Base-by-base conservation (phyloP, 2,329 filamentous ascomycete genomes). In the Fusarium xyrophilum region DNA sequence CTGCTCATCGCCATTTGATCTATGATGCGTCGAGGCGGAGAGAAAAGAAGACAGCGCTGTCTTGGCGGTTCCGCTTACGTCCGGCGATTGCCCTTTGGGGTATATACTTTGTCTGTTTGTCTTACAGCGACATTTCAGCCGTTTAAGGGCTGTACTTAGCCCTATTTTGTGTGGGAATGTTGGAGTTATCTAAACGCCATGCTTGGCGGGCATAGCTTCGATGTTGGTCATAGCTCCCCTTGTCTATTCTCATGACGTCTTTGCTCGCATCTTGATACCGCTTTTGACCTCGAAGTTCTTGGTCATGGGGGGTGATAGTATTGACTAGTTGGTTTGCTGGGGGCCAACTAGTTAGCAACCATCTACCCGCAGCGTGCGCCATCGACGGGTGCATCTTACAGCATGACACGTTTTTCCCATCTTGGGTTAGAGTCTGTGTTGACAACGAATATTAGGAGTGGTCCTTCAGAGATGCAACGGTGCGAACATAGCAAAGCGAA, bases 251-350 rank as follows among this genome's bases (percentile, higher is more conserved):
- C 19, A 68, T 68, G 65, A 68, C 65, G 51, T 65, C 23, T 42
- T 58, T 38, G n/a, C 54, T 71, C 67, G 71, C 71, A 30, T 72
- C 59, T 72, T 71, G 65, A 69, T 61, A 56, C 71, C 58, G 12
- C 35, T 69, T 73, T 60, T 13, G 68, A 63, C 30, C n/a, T 23
- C 50, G 48, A 57, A n/a, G 27, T 3, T 15, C 12, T 23, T 38
- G 47, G 60, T 65, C 56, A 63, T 57, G 43, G 63, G 43, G 42
- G 59, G 55, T 35, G 47, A 28, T 12, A 46, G 25, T 15, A n/a
- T n/a, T 6, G 19, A 7, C 27, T 47, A 30, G 25, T n/a, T 42
- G 53, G 60, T 48, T 21, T 32, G 23, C 23, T 39, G 23, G 56
- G 40, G 27, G 52, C 23, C 32, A 39, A 56, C 17, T 40, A 13